Conservation (phyloP, 2,329 filamentous ascomycete genomes). For the Monosporascus sp. region DNA sequence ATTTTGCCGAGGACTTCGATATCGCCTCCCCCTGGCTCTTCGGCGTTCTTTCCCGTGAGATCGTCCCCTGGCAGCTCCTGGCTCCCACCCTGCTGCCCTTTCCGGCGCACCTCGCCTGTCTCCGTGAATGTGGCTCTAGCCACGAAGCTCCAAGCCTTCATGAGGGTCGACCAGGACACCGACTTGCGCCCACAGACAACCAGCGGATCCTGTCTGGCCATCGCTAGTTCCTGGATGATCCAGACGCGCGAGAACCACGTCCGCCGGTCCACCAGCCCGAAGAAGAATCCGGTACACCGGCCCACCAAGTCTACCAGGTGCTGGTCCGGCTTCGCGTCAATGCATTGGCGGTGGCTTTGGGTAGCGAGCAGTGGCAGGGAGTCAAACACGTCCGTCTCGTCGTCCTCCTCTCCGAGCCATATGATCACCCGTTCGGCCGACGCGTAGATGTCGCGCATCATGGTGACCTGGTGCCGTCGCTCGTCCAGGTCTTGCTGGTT, state of each 20-base stretch:
- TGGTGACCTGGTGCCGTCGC: conserved; percentile 6
- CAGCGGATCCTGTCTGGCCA: conserved; percentile 4
- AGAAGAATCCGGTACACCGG: conserved; percentile 1
- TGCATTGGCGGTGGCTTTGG: background rate
- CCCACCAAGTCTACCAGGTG: background rate
- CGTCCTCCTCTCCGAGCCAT: conserved; percentile 7
- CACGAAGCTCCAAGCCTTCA: background rate
- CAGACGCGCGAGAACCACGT: conserved; percentile 8
- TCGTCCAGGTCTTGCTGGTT: conserved; percentile 9
- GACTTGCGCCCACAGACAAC: conserved; percentile 4
- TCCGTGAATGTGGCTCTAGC: background rate
- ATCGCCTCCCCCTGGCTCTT: background rate
- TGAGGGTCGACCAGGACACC: conserved; percentile 2
- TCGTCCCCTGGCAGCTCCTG: no score
- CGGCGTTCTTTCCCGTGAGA: no score
- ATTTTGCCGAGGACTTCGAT: background rate
- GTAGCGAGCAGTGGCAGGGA: conserved; percentile 2
- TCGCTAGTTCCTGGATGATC: conserved; percentile 8
- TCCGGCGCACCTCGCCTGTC: background rate
- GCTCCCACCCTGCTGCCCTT: no score
- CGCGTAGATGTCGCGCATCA: conserved; percentile 12
- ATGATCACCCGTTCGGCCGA: conserved; percentile 8
- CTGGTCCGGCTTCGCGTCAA: background rate
- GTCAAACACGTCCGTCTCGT: conserved; percentile 3
- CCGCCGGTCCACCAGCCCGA: background rate